These are phyloP conservation scores for Stellera chamaejasme DNA, from an alignment of 345 rosid species.

Conservation along the genomic window DNA sequence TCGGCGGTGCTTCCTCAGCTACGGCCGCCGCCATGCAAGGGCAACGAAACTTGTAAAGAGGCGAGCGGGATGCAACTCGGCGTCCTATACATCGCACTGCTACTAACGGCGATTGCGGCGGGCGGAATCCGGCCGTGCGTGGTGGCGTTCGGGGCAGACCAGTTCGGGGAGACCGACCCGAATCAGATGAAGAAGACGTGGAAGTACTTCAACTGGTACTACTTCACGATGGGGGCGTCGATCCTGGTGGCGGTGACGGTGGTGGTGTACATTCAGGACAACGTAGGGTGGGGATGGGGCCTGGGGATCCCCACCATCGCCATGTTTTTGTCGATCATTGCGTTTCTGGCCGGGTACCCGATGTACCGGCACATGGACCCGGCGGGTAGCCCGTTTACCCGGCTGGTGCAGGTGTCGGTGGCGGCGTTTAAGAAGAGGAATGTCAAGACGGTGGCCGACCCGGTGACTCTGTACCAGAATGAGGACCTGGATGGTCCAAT, in stretches of 20 bases:
- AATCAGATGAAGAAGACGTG: conserved; percentile 38
- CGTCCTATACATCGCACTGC: conserved; percentile 56
- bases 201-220: conserved; percentile 70
- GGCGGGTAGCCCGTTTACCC: conserved; percentile 84
- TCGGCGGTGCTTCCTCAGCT: conserved; percentile 66
- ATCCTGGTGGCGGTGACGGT: conserved; percentile 50
- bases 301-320: conserved; percentile 52
- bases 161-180: conserved; percentile 39
- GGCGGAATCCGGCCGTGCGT: conserved; percentile 74
- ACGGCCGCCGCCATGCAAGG: conserved; percentile 70
- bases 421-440: conserved; percentile 71
- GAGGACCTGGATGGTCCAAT: conserved; percentile 69
- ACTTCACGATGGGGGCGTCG: conserved; percentile 58
- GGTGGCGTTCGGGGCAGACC: conserved; percentile 68
- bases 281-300: conserved; percentile 64
- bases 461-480: conserved; percentile 39
- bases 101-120: conserved; percentile 66
- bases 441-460: conserved; percentile 30
- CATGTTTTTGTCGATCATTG: conserved; percentile 39
- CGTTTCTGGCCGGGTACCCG: conserved; percentile 39
- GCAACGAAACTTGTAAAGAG: conserved; percentile 44
- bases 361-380: conserved; percentile 77
- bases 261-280: conserved; percentile 56
- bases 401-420: conserved; percentile 60
- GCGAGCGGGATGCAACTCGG: conserved; percentile 55